Evolutionary conservation across 768 basidiomycete genomes (phyloP), one percentile per base, ranked within the genome.

Genomic region (Strobilomyces confusus): DNA sequence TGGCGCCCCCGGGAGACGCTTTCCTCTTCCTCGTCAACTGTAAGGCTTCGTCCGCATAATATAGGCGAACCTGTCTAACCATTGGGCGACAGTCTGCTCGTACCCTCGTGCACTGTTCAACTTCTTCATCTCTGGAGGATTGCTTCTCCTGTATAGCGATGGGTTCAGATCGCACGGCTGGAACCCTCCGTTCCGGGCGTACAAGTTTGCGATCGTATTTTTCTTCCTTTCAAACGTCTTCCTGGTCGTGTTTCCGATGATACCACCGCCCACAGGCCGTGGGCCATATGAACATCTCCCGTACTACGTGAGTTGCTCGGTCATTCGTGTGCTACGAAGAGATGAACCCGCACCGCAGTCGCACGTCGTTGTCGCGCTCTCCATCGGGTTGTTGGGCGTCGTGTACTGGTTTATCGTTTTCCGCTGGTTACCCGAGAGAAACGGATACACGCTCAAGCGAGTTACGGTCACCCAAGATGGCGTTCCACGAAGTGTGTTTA

Each of bases 1-100:
- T 75, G 1, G 74, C 83, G 0, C 89, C 88, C 0, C 77, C 85
- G 0, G 87, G 89, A 3, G 88, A 90, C 58, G 86, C 85, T 0
- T 91, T 87, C 62, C 74, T 82, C 26, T 88, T 91, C 67, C 75
- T 83, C 59, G 74, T 87, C 52, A 86, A 80, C 60, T 63, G 87
- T 85, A 48, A 56, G 84, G 65, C 17, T 23, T 9, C 26, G 8
- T 26, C 26, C 8, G 26, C 26, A 26, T 4, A 8, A 26, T 26
- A 26, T 26, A 4, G 26, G 26, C 26, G 26, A 26, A 26, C 26
- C 26, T 26, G 38, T 40, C 11, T 40, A 9, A 40, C 9, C 38
- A 40, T 40, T 20, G 20, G 37, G 20, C 9, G 19, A 2, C 32
- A 87, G 86, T 81, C 17, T 75, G 76, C 2, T 81, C 83, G 0